Evolutionary conservation across 1,284 basidiomycete species (phyloP), one percentile per base, ranked within the genome.

Genomic region (Phenoliferia sp.): DNA sequence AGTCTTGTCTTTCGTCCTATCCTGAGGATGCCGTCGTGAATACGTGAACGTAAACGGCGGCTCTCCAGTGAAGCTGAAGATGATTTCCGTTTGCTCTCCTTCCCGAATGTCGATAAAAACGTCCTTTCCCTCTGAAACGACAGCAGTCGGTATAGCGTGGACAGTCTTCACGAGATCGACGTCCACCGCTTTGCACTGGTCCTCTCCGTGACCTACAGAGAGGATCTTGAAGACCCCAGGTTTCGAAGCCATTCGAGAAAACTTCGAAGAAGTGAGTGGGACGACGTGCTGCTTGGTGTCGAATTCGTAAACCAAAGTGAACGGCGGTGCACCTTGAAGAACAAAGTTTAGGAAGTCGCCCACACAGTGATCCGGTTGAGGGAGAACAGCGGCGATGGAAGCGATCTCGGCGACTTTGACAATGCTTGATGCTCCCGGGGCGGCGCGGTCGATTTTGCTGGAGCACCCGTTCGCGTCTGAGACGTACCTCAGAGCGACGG

Each of bases 321-420:
- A 99, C 2, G 95, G 94, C n/a, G 94, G 88, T 58, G 87, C 90
- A 62, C 95, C 95, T 80, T 97, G 93, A 26, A 99, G 82, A 76
- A 94, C 87, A 83, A 95, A 98, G 72, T 93, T 91, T 15, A 92
- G 85, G 59, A 86, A 84, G 74, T 98, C 94, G 32, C 94, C 95
- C 12, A 93, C 89, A 79, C 95, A 99, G 73, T 90, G 88, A 78
- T 98, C 88, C 70, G 83, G 83, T 61, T 87, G 84, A 56, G 88
- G 82, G 71, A 90, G 89, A 70, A 92, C 86, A 0, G 94, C 87
- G 39, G 93, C 85, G 68, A 99, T 94, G 12, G 91, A 87, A 10
- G 95, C 95, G 2, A 91, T 93, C 80, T 98, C 95, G 7, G 93
- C 91, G 15, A 98, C 93, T 71, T 96, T 92, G 31, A 92, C 84